These are phyloP conservation scores for Cyclocybe cylindracea DNA, from an alignment of 768 basidiomycete genomes.

Conservation along the genomic window DNA sequence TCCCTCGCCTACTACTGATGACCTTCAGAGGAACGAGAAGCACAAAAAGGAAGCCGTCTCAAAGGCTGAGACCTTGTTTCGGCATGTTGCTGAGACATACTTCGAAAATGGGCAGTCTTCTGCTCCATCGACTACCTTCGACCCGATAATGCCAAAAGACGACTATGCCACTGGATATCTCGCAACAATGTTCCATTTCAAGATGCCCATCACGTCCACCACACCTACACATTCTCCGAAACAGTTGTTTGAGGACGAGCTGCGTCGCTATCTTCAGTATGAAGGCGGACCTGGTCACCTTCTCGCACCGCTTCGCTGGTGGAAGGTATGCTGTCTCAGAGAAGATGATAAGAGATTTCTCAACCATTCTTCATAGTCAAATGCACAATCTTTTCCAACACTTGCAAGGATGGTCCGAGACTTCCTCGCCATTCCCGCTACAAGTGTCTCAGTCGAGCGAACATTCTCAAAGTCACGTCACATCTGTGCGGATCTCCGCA, in stretches of 20 bases:
- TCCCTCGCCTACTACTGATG: no score
- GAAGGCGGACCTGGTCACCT: slow-evolving; percentile 10
- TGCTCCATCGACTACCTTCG: no score
- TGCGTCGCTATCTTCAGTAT: slow-evolving; percentile 15
- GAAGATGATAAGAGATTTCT: no score
- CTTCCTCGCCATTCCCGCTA: slow-evolving; percentile 31
- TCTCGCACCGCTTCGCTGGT: slow-evolving; percentile 25
- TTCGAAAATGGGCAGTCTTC: no score
- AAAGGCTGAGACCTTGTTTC: background rate
- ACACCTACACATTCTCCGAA: background rate
- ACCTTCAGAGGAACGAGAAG: background rate
- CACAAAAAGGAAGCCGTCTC: background rate
- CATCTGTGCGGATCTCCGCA: slow-evolving; percentile 24
- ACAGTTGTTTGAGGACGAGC: slow-evolving; percentile 4
- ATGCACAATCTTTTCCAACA: slow-evolving; percentile 23
- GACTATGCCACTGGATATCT: background rate
- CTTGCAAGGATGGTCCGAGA: slow-evolving; percentile 28
- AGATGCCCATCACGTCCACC: background rate
- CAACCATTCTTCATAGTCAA: no score
- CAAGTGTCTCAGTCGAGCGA: slow-evolving; percentile 30
- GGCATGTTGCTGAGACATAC: background rate
- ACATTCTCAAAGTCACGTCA: slow-evolving; percentile 30
- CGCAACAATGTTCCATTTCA: background rate
- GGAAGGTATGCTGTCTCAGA: slow-evolving; percentile 29
- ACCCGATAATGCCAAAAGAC: no score